Evolutionary conservation across 345 rosid genomes (phyloP), one percentile per base, ranked within the genome.

Genomic region (Crucihimalaya himalaica): DNA sequence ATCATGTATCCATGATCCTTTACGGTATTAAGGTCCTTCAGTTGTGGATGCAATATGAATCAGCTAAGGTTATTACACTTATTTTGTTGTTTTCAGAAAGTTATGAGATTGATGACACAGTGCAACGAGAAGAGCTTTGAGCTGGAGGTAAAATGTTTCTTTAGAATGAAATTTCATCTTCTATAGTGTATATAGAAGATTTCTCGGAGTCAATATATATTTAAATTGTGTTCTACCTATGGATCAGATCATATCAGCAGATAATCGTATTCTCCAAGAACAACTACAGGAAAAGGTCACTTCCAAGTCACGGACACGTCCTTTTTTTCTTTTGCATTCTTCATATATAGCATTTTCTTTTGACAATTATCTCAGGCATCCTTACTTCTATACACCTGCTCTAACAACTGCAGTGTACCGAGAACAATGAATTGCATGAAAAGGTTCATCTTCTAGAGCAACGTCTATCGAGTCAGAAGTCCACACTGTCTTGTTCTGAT

Each of bases 41-140:
- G 47, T 43, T 58, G 58, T 74, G 59, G 18, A 50, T 21, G 66
- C 59, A 58, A 37, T 37, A 37, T 47, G 67, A 28, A 48, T 66
- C 47, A 37, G 48, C 63, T 37, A 55, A 54, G 6, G 28, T 14
- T 23, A 40, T 54, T 48, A 54, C 21, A 2, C 20, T 39, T 51
- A 35, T 27, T 72, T 35, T 72, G 27, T 20, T 61, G 19, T 39
- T 62, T 51, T 51, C 95, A 93, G 98, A 88, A 84, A 48, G 89
- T 93, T 21, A 84, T 78, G 86, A 88, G 83, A 76, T 78, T 93
- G 84, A 90, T 90, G 98, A 80, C 92, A 61, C 96, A 93, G 68
- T 88, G 93, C 74, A 90, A 90, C 61, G 97, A 93, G 79, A 90
- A 86, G 81, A 83, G 86, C 78, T 93, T 93, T 86, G 98, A 90